phyloP scores from a whole-genome alignment of 345 rosid genomes.

The Psidium friedrichsthalianum region DNA sequence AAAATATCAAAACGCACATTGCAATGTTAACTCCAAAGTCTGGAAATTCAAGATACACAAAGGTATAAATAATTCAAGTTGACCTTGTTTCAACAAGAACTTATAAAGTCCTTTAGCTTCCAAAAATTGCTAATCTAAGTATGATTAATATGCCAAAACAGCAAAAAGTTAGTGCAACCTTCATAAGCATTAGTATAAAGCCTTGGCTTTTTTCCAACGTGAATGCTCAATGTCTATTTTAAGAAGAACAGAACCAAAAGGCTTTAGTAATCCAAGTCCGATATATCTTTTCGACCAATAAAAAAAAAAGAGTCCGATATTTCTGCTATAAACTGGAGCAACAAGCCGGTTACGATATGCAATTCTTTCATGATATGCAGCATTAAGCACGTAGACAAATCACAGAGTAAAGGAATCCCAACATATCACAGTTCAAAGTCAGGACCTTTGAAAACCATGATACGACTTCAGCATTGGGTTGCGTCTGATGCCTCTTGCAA shows the following conservation, averaged over 20 bases:
- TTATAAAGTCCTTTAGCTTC: not conserved
- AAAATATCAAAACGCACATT: not conserved
- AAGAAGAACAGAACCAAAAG: not conserved
- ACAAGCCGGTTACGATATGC: not conserved
- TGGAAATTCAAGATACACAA: not conserved
- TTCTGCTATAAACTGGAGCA: not conserved
- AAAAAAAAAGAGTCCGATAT: not conserved
- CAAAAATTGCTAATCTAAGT: not conserved
- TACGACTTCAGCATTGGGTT: conserved; percentile 18
- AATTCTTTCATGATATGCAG: not conserved
- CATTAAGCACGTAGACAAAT: not conserved
- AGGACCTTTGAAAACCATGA: conserved; percentile 37
- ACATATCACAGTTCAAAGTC: not conserved
- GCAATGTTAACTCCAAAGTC: not conserved
- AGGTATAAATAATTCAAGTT: not conserved
- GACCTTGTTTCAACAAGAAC: not conserved
- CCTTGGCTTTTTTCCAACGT: not conserved
- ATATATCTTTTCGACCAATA: not conserved
- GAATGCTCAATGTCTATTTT: not conserved
- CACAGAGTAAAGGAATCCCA: not conserved
- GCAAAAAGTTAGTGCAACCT: not conserved
- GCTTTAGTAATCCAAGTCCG: not conserved
- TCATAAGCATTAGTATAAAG: not conserved
- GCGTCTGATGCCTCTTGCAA: conserved; percentile 25
- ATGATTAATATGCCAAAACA: not conserved